A percentile compares a stretch with the other conserved stretches of the same genome.
Evolutionary conservation across 805 yeast species (phyloP).

Genomic region (Zygosaccharomyces pseudorouxii): DNA sequence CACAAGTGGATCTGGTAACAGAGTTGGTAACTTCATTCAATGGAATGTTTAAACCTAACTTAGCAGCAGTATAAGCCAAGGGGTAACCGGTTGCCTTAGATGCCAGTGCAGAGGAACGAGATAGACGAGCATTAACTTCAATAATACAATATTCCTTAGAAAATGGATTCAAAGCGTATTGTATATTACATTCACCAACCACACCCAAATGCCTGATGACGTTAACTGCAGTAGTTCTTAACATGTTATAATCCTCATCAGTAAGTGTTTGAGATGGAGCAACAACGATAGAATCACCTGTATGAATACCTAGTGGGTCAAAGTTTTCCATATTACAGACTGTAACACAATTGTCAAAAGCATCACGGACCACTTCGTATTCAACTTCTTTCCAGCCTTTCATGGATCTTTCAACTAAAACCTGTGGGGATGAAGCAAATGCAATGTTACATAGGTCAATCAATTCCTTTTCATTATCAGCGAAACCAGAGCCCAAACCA

Average conservation of each 20-base stretch:
- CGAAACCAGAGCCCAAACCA: conserved; percentile 97
- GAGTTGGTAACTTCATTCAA: conserved; percentile 87
- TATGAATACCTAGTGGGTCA: conserved; percentile 96
- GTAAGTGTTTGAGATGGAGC: conserved; percentile 98
- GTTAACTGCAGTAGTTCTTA: conserved; percentile 95
- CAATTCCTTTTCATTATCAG: conserved; percentile 79
- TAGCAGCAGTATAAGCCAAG: conserved; percentile 96
- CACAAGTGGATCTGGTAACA: conserved; percentile 89
- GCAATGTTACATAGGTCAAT: conserved; percentile 83
- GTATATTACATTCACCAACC: conserved; percentile 98
- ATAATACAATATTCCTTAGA: conserved; percentile 94
- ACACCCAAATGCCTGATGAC: conserved; percentile 97
- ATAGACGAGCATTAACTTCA: conserved; percentile 96
- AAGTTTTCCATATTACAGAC: conserved; percentile 99
- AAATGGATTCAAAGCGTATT: conserved; percentile 90
- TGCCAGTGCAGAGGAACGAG: conserved; percentile 98
- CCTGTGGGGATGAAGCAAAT: conserved; percentile 94
- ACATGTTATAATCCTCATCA: conserved; percentile 96
- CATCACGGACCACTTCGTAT: conserved; percentile 97
- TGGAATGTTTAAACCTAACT: conserved; percentile 88
- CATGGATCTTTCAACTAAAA: conserved; percentile 91
- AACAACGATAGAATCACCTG: conserved; percentile 98
- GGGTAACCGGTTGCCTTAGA: conserved; percentile 99
- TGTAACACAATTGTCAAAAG: conserved; percentile 94
- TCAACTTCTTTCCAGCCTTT: conserved; percentile 99